Conservation (phyloP, 805 yeast genomes). For the Yueomyces sinensis region DNA sequence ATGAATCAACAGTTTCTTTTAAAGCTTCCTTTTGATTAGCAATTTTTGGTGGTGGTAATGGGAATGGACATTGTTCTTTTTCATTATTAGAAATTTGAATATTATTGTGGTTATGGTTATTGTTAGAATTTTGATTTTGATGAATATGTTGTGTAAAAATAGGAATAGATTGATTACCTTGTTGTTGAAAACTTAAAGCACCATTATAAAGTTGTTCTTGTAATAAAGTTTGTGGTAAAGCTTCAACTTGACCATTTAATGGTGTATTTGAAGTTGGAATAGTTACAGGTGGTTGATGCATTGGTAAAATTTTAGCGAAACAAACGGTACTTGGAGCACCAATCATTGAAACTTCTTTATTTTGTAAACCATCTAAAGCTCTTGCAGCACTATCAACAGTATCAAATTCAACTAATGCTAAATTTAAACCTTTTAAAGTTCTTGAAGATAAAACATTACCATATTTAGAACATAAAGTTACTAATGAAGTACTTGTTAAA, state of each 20-base stretch:
- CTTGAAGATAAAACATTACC: slow-evolving; percentile 52
- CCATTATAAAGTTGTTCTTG: slow-evolving; percentile 24
- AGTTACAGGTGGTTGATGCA: slow-evolving; percentile 15
- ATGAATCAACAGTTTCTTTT: slow-evolving; percentile 11
- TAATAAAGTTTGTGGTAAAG: slow-evolving; percentile 16
- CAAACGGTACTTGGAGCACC: slow-evolving; percentile 68
- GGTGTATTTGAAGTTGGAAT: slow-evolving; percentile 1
- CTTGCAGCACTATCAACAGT: slow-evolving; percentile 63
- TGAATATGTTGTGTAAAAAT: slow-evolving; percentile 7
- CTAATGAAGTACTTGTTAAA: slow-evolving; percentile 33
- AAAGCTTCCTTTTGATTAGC: slow-evolving; percentile 7
- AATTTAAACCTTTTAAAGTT: slow-evolving; percentile 35
- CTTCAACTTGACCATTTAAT: slow-evolving; percentile 1
- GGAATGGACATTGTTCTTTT: slow-evolving; percentile 25
- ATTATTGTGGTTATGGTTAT: slow-evolving; percentile 6
- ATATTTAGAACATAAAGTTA: slow-evolving; percentile 46
- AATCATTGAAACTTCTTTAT: slow-evolving; percentile 62
- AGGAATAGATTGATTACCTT: slow-evolving; percentile 21
- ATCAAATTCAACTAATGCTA: slow-evolving; percentile 61
- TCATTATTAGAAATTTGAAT: slow-evolving; percentile 8
- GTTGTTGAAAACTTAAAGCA: slow-evolving; percentile 21
- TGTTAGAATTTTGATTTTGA: not conserved
- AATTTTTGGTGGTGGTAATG: slow-evolving; percentile 22
- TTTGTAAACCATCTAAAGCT: slow-evolving; percentile 67
- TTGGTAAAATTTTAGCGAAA: slow-evolving; percentile 59